Conservation (phyloP, 1,284 basidiomycete species). For the Pseudozyma pruni region DNA sequence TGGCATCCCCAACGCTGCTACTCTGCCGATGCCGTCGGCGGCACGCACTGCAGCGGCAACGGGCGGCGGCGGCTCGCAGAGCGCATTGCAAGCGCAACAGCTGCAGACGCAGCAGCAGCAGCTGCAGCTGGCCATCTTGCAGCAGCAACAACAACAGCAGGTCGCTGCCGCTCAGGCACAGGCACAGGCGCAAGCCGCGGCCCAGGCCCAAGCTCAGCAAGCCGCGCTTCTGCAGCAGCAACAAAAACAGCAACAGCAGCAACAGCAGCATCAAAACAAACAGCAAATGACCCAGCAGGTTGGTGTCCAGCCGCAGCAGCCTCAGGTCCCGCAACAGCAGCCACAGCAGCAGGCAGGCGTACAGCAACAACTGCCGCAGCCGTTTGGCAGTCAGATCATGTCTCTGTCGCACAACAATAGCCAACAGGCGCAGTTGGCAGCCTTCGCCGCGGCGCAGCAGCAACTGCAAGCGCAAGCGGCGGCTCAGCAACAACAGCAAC, state of each 20-base stretch:
- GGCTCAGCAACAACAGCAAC: constrained; percentile 29
- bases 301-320: no score
- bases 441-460: constrained; percentile 48
- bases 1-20: constrained; percentile 22
- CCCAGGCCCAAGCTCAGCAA: constrained; percentile 47
- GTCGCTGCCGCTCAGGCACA: constrained; percentile 24
- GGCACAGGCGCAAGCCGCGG: constrained; percentile 31
- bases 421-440: constrained; percentile 46
- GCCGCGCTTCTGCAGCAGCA: constrained; percentile 52
- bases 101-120: constrained; percentile 39
- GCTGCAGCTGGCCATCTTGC: constrained; percentile 45
- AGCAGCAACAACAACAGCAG: constrained; percentile 47
- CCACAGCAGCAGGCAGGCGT: constrained; percentile 47
- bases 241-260: constrained; percentile 52
- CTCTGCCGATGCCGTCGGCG: constrained; percentile 35
- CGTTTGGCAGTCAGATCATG: constrained; percentile 43
- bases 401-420: constrained; percentile 36
- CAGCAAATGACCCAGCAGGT: constrained; percentile 27
- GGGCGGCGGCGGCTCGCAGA: constrained; percentile 35
- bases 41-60: constrained; percentile 37
- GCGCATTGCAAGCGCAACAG: constrained; percentile 40
- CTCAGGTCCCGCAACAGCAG: constrained; percentile 13
- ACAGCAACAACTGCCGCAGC: constrained; percentile 40
- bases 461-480: constrained; percentile 46
- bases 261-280: constrained; percentile 45